Conservation (phyloP, 2,329 filamentous ascomycete species). For the Fusarium sororula region DNA sequence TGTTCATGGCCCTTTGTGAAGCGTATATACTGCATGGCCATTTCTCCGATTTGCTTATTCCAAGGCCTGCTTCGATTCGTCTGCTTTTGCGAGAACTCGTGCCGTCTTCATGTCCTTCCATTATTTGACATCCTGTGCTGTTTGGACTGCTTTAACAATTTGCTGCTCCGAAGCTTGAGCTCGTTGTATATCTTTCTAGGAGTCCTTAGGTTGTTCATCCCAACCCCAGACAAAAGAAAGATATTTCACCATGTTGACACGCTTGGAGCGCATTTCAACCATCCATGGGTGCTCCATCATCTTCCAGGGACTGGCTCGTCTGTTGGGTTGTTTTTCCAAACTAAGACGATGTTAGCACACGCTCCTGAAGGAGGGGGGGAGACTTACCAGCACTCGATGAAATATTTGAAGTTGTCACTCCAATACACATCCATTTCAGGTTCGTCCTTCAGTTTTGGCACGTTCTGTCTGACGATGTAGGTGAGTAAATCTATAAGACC, state of each 20-base stretch:
- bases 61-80: neutral
- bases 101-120: neutral
- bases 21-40: neutral
- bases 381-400: constrained; percentile 97
- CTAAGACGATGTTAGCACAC: constrained; percentile 57
- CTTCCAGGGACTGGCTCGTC: constrained; percentile 93
- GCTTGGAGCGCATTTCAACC: constrained; percentile 93
- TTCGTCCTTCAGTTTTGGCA: constrained; percentile 96
- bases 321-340: constrained; percentile 89
- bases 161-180: constrained; percentile 20
- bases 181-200: constrained; percentile 31
- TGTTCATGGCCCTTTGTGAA: constrained; percentile 13
- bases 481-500: constrained; percentile 95
- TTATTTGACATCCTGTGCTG: neutral
- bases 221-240: constrained; percentile 96
- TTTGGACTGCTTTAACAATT: constrained; percentile 4
- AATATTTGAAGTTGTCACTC: constrained; percentile 99
- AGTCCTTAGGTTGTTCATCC: constrained; percentile 59
- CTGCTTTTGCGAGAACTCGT: neutral
- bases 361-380: neutral
- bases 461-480: constrained; percentile 95
- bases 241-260: constrained; percentile 97
- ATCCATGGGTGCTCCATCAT: constrained; percentile 99
- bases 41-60: neutral
- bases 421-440: constrained; percentile 88